Base-by-base conservation (phyloP, 306 rosid species). In the Urtica urens region DNA sequence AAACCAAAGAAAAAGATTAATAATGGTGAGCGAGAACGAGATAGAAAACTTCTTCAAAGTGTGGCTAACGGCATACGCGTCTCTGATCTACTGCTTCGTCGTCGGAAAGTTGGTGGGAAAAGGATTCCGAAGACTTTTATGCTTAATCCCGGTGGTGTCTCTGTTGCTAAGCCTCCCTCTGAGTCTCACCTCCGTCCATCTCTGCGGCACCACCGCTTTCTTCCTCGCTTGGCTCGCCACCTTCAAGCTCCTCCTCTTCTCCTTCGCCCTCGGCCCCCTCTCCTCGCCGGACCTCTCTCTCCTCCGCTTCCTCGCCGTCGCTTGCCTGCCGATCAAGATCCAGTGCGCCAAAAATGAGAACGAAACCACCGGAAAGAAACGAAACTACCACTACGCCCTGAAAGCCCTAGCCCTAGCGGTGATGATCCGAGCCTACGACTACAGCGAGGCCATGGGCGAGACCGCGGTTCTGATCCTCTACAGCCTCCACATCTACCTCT, bases 241-340 rank as follows among this genome's bases (percentile, higher is more conserved):
- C 46, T 67, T 67, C 72, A 67, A 67, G 62, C 66, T 67, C 61
- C 26, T 67, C 31, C 67, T 53, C 26, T 46, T 67, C 38, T 66
- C 72, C 34, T 59, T 59, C 24, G 66, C 42, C 16, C 40, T 53
- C 33, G 70, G 63, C 46, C 72, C 72, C 29, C 21, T 59, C 7
- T 67, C 39, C 35, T 18, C 57, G 3, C 51, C 52, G 20, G 46
- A 51, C 41, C 39, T 59, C 11, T 67, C 72, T 39, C 62, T 40
- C 1, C 9, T 17, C 4, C 51, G 16, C 34, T 67, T 67, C 35
- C 3, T 59, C 5, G 72, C 66, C 56, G 16, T 59, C 26, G 62
- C 72, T 10, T 67, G 66, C n/a, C 42, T 67, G 3, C 72, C 72
- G 17, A 67, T 66, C 57, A 52, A 66, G 30, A 38, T 67, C 15